Conservation (phyloP, 148 eudicot genomes). For the Dysphania ambrosioides region DNA sequence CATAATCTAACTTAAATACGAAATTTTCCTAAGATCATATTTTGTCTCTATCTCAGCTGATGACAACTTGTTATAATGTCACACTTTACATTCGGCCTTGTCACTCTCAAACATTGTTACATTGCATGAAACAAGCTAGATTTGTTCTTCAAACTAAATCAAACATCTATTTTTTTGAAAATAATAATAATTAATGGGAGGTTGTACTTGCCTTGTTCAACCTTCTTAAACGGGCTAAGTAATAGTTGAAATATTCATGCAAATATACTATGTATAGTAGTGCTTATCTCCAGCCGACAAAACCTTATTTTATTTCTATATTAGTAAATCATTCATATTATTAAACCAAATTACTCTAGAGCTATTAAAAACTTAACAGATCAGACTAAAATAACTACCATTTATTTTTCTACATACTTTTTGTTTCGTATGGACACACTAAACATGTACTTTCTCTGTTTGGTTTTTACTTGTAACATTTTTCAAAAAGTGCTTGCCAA, state of each 20-base stretch:
- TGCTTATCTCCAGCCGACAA: conserved; percentile 2
- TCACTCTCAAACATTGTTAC: not conserved
- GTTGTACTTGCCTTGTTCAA: conserved; percentile 1
- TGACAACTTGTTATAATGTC: too few species aligned
- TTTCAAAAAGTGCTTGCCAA: too few species aligned
- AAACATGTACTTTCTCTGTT: too few species aligned
- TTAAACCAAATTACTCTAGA: too few species aligned
- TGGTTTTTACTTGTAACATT: too few species aligned
- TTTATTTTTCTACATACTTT: too few species aligned
- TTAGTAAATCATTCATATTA: too few species aligned
- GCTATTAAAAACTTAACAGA: too few species aligned
- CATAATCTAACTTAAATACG: not conserved
- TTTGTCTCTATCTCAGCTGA: conserved; percentile 4
- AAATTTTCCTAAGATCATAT: not conserved
- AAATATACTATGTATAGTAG: not conserved
- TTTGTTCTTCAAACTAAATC: not conserved
- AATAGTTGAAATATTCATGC: conserved; percentile 12
- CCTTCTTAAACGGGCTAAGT: not conserved
- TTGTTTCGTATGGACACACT: too few species aligned
- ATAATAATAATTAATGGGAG: not conserved
- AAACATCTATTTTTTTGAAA: not conserved
- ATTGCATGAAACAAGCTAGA: not conserved
- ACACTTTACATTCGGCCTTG: not conserved
- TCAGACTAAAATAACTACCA: too few species aligned
- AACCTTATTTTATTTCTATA: not conserved